Conservation (phyloP, 306 rosid species). For the Prosopis cineraria region DNA sequence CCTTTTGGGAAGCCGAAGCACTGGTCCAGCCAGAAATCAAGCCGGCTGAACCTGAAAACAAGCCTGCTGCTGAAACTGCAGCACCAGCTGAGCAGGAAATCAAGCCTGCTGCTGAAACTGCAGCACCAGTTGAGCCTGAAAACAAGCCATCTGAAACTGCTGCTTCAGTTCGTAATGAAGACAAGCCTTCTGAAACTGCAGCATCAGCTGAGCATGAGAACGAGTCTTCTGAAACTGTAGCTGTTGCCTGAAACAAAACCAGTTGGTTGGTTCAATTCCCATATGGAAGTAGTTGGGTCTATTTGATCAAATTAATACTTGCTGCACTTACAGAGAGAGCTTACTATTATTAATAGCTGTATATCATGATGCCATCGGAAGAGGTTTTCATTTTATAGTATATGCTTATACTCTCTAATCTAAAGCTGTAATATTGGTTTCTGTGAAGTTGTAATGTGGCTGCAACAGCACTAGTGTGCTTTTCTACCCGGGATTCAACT, state of each 20-base stretch:
- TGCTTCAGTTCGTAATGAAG: conserved; percentile 12
- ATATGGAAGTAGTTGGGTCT: conserved; percentile 28
- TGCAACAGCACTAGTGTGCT: conserved; percentile 28
- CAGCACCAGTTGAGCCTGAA: conserved; percentile 34
- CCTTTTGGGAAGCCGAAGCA: conserved; percentile 74
- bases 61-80: conserved; percentile 58
- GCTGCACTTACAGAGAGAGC: too few relatives aligned
- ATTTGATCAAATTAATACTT: conserved; percentile 6
- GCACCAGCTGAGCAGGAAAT: conserved; percentile 31
- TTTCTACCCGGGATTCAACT: neutral
- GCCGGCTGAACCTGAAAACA: conserved; percentile 45
- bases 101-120: conserved; percentile 59
- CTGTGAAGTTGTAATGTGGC: conserved; percentile 6
- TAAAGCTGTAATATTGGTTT: conserved; percentile 32
- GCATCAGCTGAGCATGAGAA: conserved; percentile 27
- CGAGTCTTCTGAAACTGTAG: conserved; percentile 54
- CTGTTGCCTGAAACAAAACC: conserved; percentile 47
- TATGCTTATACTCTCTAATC: conserved; percentile 29
- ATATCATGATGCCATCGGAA: neutral
- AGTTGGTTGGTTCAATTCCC: conserved; percentile 8
- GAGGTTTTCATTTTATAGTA: neutral
- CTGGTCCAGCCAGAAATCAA: conserved; percentile 36
- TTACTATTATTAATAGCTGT: conserved; percentile 7
- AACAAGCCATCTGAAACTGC: conserved; percentile 48
- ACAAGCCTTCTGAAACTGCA: conserved; percentile 52